A percentile compares a stretch with the other conserved stretches of the same genome.
phyloP scores from a whole-genome alignment of 352 stramenopile genomes.

The Phytophthora fragariaefolia region DNA sequence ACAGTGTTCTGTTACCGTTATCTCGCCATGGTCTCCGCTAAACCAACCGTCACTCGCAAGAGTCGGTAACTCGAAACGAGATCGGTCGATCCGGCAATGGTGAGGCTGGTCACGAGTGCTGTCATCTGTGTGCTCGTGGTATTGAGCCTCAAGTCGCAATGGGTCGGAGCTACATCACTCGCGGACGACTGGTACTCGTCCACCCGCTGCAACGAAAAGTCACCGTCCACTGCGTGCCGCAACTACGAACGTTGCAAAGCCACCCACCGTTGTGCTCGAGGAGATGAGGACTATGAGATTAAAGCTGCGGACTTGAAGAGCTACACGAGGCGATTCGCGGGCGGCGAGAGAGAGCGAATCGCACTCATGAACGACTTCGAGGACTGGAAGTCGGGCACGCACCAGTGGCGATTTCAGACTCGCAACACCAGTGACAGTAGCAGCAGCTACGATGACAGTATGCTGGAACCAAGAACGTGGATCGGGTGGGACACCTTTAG shows the following conservation, averaged over 20 bases:
- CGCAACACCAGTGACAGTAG: constrained; percentile 8
- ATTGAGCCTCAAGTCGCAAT: neutral
- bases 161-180: constrained; percentile 16
- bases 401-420: constrained; percentile 60
- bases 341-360: constrained; percentile 73
- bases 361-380: constrained; percentile 95
- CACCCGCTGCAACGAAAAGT: constrained; percentile 69
- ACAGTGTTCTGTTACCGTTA: no score
- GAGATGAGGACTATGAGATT: constrained; percentile 92
- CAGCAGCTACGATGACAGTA: constrained; percentile 19
- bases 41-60: no score
- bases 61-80: neutral
- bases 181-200: constrained; percentile 60
- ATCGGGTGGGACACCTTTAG: constrained; percentile 70
- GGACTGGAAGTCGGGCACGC: constrained; percentile 93
- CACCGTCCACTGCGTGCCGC: constrained; percentile 41
- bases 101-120: neutral
- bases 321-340: constrained; percentile 85
- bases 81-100: constrained; percentile 3
- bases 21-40: no score
- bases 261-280: constrained; percentile 93
- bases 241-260: constrained; percentile 95
- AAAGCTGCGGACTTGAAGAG: constrained; percentile 62
- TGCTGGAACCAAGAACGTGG: constrained; percentile 20
- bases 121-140: constrained; percentile 10